Conservation (phyloP, 1,284 basidiomycete species). For the Melampsora larici-populina region DNA sequence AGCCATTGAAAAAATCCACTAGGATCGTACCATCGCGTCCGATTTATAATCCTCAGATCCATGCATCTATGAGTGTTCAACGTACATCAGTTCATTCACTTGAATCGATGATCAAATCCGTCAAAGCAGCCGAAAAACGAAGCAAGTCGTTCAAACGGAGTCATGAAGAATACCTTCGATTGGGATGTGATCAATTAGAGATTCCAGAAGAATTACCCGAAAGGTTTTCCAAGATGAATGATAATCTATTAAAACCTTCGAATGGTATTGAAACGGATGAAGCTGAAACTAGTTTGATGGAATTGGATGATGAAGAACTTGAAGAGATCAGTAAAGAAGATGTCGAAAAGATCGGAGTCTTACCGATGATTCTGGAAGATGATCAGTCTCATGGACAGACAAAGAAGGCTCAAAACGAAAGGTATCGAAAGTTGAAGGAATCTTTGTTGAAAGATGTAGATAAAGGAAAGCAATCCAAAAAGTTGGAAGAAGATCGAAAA, state of each 20-base stretch:
- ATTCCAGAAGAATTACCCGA: background rate
- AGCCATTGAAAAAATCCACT: background rate
- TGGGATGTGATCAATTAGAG: background rate
- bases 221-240: background rate
- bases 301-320: background rate
- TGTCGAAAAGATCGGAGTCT: background rate
- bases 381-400: too few relatives aligned
- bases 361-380: too few relatives aligned
- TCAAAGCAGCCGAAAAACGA: background rate
- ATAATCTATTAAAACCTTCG: background rate
- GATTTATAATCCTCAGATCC: background rate
- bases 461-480: background rate
- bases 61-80: background rate
- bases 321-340: constrained; percentile 2
- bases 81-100: background rate
- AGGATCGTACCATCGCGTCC: background rate
- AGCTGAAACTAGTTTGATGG: background rate
- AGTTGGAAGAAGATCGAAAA: background rate
- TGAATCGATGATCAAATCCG: constrained; percentile 1
- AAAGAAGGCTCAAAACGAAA: too few relatives aligned
- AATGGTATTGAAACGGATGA: background rate
- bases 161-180: background rate
- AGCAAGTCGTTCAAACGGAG: background rate
- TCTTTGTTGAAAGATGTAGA: background rate
- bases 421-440: too few relatives aligned